A percentile compares a stretch with the other conserved stretches of the same genome.
phyloP scores from a whole-genome alignment of 2,329 filamentous ascomycete genomes.

The Hypoxylon sp. region DNA sequence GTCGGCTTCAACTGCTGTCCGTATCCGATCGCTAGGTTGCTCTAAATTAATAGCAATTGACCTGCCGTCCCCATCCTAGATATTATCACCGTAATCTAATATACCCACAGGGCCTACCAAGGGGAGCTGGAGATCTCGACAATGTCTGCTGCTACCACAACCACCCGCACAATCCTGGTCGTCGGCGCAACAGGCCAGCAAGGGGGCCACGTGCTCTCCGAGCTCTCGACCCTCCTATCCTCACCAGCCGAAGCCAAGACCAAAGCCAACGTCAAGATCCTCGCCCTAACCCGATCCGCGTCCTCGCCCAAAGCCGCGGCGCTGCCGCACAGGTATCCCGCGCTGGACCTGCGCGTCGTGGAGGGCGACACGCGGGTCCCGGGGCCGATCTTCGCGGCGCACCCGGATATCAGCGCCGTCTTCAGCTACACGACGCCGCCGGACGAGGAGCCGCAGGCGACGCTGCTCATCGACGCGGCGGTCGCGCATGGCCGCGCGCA shows the following conservation, averaged over 20 bases:
- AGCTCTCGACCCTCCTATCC: constrained; percentile 39
- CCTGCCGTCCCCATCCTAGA: constrained; percentile 2
- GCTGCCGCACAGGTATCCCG: constrained; percentile 40
- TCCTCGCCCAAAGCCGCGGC: constrained; percentile 51
- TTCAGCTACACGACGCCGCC: constrained; percentile 53
- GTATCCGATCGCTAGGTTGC: constrained; percentile 8
- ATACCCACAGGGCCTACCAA: background rate
- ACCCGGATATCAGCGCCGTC: constrained; percentile 50
- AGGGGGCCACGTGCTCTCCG: constrained; percentile 50
- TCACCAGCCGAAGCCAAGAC: constrained; percentile 20
- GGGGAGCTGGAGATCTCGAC: background rate
- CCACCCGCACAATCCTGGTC: constrained; percentile 49
- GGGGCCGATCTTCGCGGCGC: constrained; percentile 52
- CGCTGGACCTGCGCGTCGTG: constrained; percentile 49
- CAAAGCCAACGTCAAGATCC: constrained; percentile 42
- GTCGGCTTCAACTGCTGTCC: constrained; percentile 11
- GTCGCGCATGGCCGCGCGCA: constrained; percentile 33
- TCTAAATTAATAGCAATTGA: constrained; percentile 3
- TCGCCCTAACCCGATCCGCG: constrained; percentile 52
- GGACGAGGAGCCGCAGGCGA: constrained; percentile 54
- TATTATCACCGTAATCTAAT: background rate
- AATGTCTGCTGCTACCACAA: constrained; percentile 41
- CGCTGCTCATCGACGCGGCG: constrained; percentile 53
- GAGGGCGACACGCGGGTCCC: constrained; percentile 53
- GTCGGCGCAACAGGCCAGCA: constrained; percentile 56